These are phyloP conservation scores for Chaetoceros tenuissimus DNA, from an alignment of 108 stramenopile genomes.

Conservation along the genomic window DNA sequence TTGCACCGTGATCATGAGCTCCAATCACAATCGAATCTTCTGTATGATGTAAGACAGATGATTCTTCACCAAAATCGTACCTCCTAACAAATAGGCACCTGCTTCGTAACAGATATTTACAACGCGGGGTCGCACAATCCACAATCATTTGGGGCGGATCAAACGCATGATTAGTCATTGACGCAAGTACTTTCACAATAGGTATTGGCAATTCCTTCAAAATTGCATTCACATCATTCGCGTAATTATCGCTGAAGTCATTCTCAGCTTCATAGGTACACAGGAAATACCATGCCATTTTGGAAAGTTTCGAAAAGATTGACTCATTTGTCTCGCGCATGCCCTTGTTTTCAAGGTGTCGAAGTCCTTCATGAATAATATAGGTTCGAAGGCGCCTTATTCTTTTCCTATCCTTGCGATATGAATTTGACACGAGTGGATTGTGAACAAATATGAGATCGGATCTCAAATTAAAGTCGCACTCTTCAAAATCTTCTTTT, in stretches of 20 bases:
- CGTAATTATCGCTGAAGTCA: constrained; percentile 10
- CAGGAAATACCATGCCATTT: constrained; percentile 28
- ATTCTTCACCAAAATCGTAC: constrained; percentile 15
- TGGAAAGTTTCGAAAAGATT: constrained; percentile 24
- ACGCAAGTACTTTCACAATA: constrained; percentile 16
- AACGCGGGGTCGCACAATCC: constrained; percentile 24
- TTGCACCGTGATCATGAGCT: constrained; percentile 28
- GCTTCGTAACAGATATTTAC: constrained; percentile 16
- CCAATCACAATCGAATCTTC: constrained; percentile 22
- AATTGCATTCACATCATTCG: constrained; percentile 11
- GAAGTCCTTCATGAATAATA: constrained; percentile 21
- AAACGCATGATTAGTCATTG: constrained; percentile 16
- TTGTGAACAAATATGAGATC: constrained; percentile 33
- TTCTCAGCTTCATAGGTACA: constrained; percentile 11
- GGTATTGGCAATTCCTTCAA: constrained; percentile 3
- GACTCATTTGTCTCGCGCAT: not conserved
- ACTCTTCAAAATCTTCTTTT: not conserved
- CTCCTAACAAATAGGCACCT: constrained; percentile 28
- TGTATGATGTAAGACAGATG: constrained; percentile 17
- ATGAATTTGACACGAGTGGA: constrained; percentile 18
- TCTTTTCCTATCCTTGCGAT: constrained; percentile 19
- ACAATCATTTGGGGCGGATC: constrained; percentile 8
- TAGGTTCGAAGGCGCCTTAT: constrained; percentile 16
- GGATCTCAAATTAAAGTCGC: constrained; percentile 21
- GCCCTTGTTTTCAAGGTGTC: constrained; percentile 7